Percentiles rank a stretch among this genome's conserved stretches.
phyloP scores from a whole-genome alignment of 2,329 filamentous ascomycete species.

The Dothideomycetidae sp. region DNA sequence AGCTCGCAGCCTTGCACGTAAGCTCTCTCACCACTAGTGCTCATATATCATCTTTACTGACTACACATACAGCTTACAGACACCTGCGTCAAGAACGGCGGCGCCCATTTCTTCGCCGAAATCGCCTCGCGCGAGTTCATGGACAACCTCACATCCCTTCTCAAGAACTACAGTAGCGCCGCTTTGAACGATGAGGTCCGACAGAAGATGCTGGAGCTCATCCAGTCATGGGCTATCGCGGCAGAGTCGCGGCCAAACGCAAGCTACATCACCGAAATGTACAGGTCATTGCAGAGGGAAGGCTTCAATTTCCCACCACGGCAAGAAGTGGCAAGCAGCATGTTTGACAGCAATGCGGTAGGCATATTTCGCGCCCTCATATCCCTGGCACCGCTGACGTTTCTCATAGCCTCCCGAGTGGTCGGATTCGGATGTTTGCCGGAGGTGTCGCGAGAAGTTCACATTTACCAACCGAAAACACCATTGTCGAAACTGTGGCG shows the following conservation, averaged over 20 bases:
- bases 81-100: conserved; percentile 97
- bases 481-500: conserved; percentile 94
- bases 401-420: conserved; percentile 70
- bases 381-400: conserved; percentile 4
- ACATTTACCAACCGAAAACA: conserved; percentile 98
- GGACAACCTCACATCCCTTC: conserved; percentile 82
- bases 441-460: conserved; percentile 90
- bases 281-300: conserved; percentile 66
- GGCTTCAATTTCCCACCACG: conserved; percentile 82
- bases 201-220: conserved; percentile 78
- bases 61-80: conserved; percentile 62
- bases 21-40: no score
- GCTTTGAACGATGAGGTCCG: conserved; percentile 76
- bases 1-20: conserved; percentile 87
- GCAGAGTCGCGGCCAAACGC: conserved; percentile 74
- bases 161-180: conserved; percentile 61
- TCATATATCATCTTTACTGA: background rate
- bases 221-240: conserved; percentile 85
- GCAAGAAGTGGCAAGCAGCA: conserved; percentile 78
- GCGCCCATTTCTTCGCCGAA: conserved; percentile 84
- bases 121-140: conserved; percentile 96
- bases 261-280: conserved; percentile 77
- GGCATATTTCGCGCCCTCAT: conserved; percentile 24
- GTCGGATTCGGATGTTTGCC: conserved; percentile 95
- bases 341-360: conserved; percentile 94